Percentiles rank a stretch among this genome's conserved stretches.
Conservation (phyloP, 2,329 filamentous ascomycete species). For the Stachybotrys echinatus region DNA sequence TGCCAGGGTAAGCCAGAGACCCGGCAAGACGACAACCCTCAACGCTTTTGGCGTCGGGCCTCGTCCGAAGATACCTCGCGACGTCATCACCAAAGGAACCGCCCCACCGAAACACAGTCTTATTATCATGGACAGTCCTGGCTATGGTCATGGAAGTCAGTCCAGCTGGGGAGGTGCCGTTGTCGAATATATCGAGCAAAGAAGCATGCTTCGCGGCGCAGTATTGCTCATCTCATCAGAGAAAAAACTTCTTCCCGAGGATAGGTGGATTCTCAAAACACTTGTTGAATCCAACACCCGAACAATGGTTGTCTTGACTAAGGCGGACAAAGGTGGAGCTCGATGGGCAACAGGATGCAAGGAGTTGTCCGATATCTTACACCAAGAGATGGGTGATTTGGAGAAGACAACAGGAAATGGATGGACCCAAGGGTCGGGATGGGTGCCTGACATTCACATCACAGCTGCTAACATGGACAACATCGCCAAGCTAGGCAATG, state of each 20-base stretch:
- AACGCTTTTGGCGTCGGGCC: constrained; percentile 53
- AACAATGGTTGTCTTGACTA: constrained; percentile 49
- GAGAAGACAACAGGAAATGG: constrained; percentile 12
- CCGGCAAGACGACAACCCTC: constrained; percentile 49
- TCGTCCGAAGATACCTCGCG: constrained; percentile 19
- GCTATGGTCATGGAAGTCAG: constrained; percentile 42
- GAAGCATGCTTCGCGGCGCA: constrained; percentile 43
- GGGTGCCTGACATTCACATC: constrained; percentile 24
- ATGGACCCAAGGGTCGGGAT: constrained; percentile 23
- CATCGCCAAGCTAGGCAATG: constrained; percentile 22
- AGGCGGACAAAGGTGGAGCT: constrained; percentile 44
- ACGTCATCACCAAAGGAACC: constrained; percentile 25
- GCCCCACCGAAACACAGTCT: constrained; percentile 40
- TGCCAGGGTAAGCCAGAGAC: constrained; percentile 43
- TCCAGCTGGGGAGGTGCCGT: constrained; percentile 49
- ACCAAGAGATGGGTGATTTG: constrained; percentile 17
- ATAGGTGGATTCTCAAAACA: constrained; percentile 40
- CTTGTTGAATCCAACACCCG: constrained; percentile 38
- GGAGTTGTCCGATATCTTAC: constrained; percentile 18
- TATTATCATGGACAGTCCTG: constrained; percentile 45
- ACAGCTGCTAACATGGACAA: constrained; percentile 31
- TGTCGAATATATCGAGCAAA: constrained; percentile 40
- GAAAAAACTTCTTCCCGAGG: constrained; percentile 43
- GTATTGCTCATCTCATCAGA: constrained; percentile 49
- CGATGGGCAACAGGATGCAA: constrained; percentile 21